Percentiles rank a stretch among this genome's conserved stretches.
phyloP scores from a whole-genome alignment of 2,329 filamentous ascomycete species.

The Chaetomiaceae sp. region DNA sequence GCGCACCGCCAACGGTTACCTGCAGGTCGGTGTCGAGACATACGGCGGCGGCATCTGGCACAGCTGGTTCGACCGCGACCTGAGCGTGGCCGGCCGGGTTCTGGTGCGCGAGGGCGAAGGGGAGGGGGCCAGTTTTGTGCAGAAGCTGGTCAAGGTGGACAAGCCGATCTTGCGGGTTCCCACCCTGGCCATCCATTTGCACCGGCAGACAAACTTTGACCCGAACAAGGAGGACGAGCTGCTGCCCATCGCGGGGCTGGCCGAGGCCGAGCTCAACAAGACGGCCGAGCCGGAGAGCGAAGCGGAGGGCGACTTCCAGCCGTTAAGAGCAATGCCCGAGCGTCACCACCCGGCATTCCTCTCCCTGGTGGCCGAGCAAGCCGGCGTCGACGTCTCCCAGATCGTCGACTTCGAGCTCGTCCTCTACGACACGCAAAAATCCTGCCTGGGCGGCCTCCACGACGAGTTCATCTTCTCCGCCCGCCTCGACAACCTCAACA shows the following conservation, averaged over 20 bases:
- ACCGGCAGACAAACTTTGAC: constrained; percentile 77
- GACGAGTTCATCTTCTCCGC: constrained; percentile 95
- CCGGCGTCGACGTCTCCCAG: constrained; percentile 63
- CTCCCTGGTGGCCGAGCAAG: constrained; percentile 76
- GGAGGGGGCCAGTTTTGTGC: constrained; percentile 69
- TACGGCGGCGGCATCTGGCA: constrained; percentile 98
- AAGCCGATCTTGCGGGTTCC: constrained; percentile 88
- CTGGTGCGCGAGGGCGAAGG: constrained; percentile 66
- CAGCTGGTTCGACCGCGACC: constrained; percentile 95
- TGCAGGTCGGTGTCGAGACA: constrained; percentile 93
- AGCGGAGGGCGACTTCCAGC: constrained; percentile 56
- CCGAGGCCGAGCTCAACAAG: constrained; percentile 82
- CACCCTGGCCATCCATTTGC: constrained; percentile 88
- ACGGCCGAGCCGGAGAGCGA: constrained; percentile 45
- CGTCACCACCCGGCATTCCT: constrained; percentile 87
- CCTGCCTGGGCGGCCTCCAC: constrained; percentile 81
- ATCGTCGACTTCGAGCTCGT: constrained; percentile 93
- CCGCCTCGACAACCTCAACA: constrained; percentile 92
- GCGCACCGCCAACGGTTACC: constrained; percentile 77
- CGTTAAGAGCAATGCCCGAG: constrained; percentile 71
- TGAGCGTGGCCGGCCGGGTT: constrained; percentile 83
- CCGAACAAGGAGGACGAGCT: constrained; percentile 98
- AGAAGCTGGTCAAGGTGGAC: constrained; percentile 85
- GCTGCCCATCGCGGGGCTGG: constrained; percentile 86
- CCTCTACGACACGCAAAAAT: constrained; percentile 93